Conservation (phyloP, 495 filamentous ascomycete species). For the Penicillium cinerascens region DNA sequence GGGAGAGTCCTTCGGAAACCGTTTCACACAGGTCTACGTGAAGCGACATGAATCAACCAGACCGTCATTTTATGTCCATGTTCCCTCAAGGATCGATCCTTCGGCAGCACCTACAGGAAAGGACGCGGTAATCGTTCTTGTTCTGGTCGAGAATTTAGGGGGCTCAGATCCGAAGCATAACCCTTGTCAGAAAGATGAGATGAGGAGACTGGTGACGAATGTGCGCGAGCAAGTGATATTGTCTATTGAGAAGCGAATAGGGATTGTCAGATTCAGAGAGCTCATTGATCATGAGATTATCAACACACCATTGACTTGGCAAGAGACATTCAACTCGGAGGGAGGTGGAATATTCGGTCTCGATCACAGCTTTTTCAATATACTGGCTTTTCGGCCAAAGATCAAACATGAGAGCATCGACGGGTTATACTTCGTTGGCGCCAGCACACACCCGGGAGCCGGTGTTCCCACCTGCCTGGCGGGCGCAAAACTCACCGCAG, state of each 20-base stretch:
- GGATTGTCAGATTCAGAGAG: conserved; percentile 30
- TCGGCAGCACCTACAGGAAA: conserved; percentile 56
- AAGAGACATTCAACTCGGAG: conserved; percentile 62
- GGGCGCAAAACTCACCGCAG: conserved; percentile 56
- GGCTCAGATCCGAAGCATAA: background rate
- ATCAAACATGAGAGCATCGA: conserved; percentile 48
- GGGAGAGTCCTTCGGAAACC: conserved; percentile 59
- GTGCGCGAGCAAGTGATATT: background rate
- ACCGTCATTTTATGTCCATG: conserved; percentile 70
- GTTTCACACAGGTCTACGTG: conserved; percentile 68
- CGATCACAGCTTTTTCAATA: conserved; percentile 66
- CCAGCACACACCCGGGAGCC: conserved; percentile 66
- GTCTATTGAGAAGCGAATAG: background rate
- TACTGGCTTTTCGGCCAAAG: conserved; percentile 58
- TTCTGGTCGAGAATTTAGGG: conserved; percentile 60
- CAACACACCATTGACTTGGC: conserved; percentile 60
- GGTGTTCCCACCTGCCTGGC: conserved; percentile 68
- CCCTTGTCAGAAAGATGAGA: background rate
- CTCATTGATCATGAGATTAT: conserved; percentile 53
- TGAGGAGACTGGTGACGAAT: background rate
- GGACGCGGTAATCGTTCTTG: conserved; percentile 60
- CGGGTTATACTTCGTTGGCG: conserved; percentile 61
- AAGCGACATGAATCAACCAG: conserved; percentile 54
- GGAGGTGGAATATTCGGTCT: conserved; percentile 65
- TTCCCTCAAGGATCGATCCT: conserved; percentile 60